Evolutionary conservation across 805 yeast genomes (phyloP).

Genomic region (Pichia scutulata): DNA sequence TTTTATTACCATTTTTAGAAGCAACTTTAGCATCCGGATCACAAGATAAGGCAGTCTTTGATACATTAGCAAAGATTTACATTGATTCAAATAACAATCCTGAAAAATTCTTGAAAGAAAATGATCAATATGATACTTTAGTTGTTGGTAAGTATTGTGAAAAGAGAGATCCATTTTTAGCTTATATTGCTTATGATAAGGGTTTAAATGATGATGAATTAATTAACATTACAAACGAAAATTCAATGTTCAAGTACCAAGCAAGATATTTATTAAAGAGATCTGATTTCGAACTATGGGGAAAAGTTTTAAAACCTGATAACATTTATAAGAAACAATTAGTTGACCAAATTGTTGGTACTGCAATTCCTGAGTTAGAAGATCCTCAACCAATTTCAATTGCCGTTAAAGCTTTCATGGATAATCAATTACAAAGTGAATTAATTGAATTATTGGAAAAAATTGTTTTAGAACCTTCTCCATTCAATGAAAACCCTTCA

Average conservation of each 20-base stretch:
- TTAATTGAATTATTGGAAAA: constrained; percentile 91
- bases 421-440: constrained; percentile 85
- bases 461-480: constrained; percentile 94
- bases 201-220: constrained; percentile 89
- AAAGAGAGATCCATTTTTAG: constrained; percentile 96
- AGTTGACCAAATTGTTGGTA: constrained; percentile 89
- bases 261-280: constrained; percentile 90
- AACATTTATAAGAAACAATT: constrained; percentile 85
- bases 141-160: constrained; percentile 98
- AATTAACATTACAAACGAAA: constrained; percentile 88
- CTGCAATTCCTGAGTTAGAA: constrained; percentile 89
- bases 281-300: constrained; percentile 83
- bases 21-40: constrained; percentile 77
- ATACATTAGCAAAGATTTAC: constrained; percentile 94
- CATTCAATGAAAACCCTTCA: constrained; percentile 91
- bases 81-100: constrained; percentile 97
- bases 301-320: constrained; percentile 62
- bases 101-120: constrained; percentile 91
- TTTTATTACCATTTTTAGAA: constrained; percentile 88
- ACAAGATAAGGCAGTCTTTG: constrained; percentile 84
- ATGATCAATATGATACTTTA: constrained; percentile 81
- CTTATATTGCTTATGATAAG: constrained; percentile 94
- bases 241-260: constrained; percentile 97
- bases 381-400: constrained; percentile 92
- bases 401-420: constrained; percentile 94